These are phyloP conservation scores for Fusarium illudens DNA, from an alignment of 2,329 filamentous ascomycete genomes.

Conservation along the genomic window DNA sequence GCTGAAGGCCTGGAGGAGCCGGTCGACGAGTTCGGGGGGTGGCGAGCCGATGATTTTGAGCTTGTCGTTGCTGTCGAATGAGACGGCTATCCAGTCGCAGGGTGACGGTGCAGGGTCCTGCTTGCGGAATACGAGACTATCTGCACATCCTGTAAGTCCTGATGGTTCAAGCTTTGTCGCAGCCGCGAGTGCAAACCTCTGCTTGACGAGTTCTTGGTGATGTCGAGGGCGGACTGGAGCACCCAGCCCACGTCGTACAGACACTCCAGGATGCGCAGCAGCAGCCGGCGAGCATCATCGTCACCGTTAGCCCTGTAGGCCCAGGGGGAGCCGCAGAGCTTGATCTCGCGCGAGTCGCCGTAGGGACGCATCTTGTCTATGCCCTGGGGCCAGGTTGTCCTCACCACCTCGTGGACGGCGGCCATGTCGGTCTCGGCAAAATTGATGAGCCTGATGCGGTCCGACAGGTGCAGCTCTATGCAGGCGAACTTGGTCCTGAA, in stretches of 20 bases:
- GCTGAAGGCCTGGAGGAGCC: not conserved
- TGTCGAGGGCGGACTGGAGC: conserved; percentile 11
- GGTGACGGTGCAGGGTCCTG: conserved; percentile 14
- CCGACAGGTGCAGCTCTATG: conserved; percentile 3
- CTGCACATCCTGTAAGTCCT: not conserved
- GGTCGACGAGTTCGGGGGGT: conserved; percentile 9
- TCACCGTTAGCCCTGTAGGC: not conserved
- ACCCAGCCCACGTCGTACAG: conserved; percentile 24
- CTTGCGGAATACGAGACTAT: conserved; percentile 21
- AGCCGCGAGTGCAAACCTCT: conserved; percentile 16
- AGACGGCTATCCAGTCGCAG: conserved; percentile 22
- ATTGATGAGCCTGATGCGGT: conserved; percentile 19
- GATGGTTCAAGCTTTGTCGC: not conserved
- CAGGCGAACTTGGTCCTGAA: conserved; percentile 19
- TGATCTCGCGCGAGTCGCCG: conserved; percentile 13
- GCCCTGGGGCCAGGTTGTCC: not conserved
- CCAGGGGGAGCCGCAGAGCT: conserved; percentile 11
- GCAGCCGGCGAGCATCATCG: conserved; percentile 16
- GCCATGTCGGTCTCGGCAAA: conserved; percentile 5
- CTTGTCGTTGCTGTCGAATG: conserved; percentile 21
- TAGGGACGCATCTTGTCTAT: not conserved
- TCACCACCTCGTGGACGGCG: conserved; percentile 1
- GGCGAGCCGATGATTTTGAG: conserved; percentile 17
- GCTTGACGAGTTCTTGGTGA: conserved; percentile 10
- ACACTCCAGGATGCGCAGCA: conserved; percentile 12